Evolutionary conservation across 2,329 filamentous ascomycete genomes (phyloP).

Genomic region (Fusarium transvaalense): DNA sequence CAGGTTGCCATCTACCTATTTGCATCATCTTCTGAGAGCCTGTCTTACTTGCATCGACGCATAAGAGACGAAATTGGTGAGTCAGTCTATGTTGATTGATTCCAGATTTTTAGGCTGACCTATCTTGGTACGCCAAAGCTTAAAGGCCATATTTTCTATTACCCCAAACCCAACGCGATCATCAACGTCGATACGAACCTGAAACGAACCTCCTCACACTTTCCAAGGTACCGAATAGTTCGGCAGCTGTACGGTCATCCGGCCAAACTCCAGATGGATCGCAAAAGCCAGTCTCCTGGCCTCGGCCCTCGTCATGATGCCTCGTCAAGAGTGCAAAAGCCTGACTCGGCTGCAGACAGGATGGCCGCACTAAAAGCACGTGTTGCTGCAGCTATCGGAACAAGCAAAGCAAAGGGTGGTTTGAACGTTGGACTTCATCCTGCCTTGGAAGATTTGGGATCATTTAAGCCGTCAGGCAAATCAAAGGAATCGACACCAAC

Average conservation of each 20-base stretch:
- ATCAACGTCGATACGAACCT: neutral
- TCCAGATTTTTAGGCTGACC: too few relatives aligned
- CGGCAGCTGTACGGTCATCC: neutral
- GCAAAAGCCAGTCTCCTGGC: constrained; percentile 62
- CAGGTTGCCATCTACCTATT: constrained; percentile 15
- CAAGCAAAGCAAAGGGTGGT: constrained; percentile 72
- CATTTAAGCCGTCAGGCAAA: constrained; percentile 61
- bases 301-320: constrained; percentile 69
- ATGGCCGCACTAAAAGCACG: constrained; percentile 84
- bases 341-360: constrained; percentile 71
- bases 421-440: constrained; percentile 83
- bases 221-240: neutral
- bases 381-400: constrained; percentile 79
- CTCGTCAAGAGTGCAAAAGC: constrained; percentile 66
- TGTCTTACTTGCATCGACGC: constrained; percentile 2
- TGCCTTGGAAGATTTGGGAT: constrained; percentile 71
- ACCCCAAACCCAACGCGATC: neutral
- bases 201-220: neutral
- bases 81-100: neutral
- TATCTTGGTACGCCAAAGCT: too few relatives aligned
- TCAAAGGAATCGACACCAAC: constrained; percentile 44
- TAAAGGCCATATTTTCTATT: too few relatives aligned
- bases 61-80: too few relatives aligned
- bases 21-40: constrained; percentile 25
- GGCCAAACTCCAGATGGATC: constrained; percentile 60